Evolutionary conservation across 164 flowering plant genomes (phyloP).

Genomic region (Paratinospora sagittata): DNA sequence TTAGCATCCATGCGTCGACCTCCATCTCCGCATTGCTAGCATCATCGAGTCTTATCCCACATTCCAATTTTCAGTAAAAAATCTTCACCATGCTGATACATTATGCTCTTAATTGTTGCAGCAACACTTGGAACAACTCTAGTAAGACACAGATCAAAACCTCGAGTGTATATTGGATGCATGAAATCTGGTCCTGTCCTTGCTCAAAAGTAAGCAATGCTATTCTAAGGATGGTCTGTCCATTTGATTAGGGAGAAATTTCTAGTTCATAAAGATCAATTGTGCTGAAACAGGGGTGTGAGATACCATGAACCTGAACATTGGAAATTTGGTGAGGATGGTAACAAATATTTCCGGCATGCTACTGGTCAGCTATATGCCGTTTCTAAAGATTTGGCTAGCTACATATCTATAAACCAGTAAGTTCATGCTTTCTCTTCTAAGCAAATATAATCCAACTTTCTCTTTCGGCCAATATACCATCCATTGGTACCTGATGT

Average conservation of each 20-base stretch:
- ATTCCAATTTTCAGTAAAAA: not conserved
- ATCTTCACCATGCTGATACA: constrained; percentile 7
- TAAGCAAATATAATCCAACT: not conserved
- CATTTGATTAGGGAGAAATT: not conserved
- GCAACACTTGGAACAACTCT: constrained; percentile 81
- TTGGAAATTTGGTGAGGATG: constrained; percentile 96
- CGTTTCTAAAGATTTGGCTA: constrained; percentile 76
- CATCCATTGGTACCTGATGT: not conserved
- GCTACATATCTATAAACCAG: constrained; percentile 83
- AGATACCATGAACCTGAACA: constrained; percentile 93
- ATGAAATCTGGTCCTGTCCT: constrained; percentile 98
- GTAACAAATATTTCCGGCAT: constrained; percentile 94
- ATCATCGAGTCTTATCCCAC: not conserved
- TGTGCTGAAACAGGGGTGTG: constrained; percentile 58
- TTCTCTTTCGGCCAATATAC: not conserved
- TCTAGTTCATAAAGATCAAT: constrained; percentile 3
- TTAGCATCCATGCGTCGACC: too few species aligned
- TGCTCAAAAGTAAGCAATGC: constrained; percentile 69
- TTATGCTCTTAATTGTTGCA: constrained; percentile 29
- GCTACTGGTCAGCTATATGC: constrained; percentile 97
- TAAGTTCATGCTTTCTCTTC: constrained; percentile 25
- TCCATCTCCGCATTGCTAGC: too few species aligned
- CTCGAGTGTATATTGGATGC: constrained; percentile 89
- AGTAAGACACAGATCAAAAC: constrained; percentile 61
- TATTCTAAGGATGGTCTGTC: constrained; percentile 4